Conservation (phyloP, 257 asterid species). For the Ehretia macrophylla region DNA sequence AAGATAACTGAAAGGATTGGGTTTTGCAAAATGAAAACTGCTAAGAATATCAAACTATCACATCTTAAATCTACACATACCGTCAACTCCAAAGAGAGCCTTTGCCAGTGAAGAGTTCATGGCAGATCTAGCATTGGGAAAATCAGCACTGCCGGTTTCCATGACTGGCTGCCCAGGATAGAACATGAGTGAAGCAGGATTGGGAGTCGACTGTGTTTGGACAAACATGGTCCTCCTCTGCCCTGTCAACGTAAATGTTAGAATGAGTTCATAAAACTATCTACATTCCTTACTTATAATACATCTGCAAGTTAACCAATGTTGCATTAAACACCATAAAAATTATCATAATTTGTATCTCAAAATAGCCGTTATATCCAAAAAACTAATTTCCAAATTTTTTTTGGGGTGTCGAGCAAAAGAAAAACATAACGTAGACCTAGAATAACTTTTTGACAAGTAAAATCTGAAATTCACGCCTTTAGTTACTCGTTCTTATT, state of each 20-base stretch:
- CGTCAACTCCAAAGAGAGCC: constrained; percentile 77
- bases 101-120: constrained; percentile 89
- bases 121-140: constrained; percentile 89
- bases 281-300: too few species aligned
- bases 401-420: too few species aligned
- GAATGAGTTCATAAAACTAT: background rate
- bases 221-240: constrained; percentile 93
- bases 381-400: too few species aligned
- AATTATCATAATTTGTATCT: too few species aligned
- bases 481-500: too few species aligned
- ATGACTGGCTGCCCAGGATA: constrained; percentile 86
- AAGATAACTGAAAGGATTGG: too few species aligned
- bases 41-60: constrained; percentile 3
- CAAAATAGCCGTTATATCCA: too few species aligned
- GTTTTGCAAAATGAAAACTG: background rate
- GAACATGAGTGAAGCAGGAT: constrained; percentile 93
- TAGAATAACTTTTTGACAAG: too few species aligned
- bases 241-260: constrained; percentile 47
- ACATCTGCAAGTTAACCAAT: too few species aligned
- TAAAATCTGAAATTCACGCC: too few species aligned
- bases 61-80: constrained; percentile 18
- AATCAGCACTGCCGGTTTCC: constrained; percentile 84
- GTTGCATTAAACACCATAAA: too few species aligned
- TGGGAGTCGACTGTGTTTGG: constrained; percentile 92
- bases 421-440: too few species aligned